phyloP scores from a whole-genome alignment of 2,329 filamentous ascomycete genomes.

The Epichloe gansuensis region DNA sequence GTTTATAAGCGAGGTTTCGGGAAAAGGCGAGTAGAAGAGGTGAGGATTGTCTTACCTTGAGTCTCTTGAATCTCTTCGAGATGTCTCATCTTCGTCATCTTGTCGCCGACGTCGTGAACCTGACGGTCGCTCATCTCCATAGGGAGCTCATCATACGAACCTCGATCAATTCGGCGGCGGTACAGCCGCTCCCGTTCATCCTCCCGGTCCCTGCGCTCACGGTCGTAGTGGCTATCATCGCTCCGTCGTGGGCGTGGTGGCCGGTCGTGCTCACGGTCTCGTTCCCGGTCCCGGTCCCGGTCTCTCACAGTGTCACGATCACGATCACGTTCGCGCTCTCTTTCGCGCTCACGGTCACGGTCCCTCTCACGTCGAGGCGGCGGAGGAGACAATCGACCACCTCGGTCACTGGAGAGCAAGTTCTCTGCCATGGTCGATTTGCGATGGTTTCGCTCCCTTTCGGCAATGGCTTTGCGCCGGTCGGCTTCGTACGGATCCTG shows the following conservation, averaged over 20 bases:
- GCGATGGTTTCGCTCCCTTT: slow-evolving; percentile 86
- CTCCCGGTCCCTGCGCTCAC: slow-evolving; percentile 77
- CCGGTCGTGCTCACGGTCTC: slow-evolving; percentile 35
- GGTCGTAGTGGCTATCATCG: slow-evolving; percentile 62
- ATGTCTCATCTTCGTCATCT: slow-evolving; percentile 62
- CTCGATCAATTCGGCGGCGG: slow-evolving; percentile 63
- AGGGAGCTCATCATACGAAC: slow-evolving; percentile 77
- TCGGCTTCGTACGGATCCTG: slow-evolving; percentile 91
- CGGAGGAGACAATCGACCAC: slow-evolving; percentile 31
- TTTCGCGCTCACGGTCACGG: slow-evolving; percentile 30
- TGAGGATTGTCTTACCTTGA: slow-evolving; percentile 39
- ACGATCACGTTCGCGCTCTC: slow-evolving; percentile 20
- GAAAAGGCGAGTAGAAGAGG: no score
- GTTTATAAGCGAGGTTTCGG: slow-evolving; percentile 15
- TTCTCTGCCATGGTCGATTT: slow-evolving; percentile 61
- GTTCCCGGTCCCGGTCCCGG: slow-evolving; percentile 23
- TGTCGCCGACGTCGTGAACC: slow-evolving; percentile 62
- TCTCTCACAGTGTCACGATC: slow-evolving; percentile 19
- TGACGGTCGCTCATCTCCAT: slow-evolving; percentile 62
- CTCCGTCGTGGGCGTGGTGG: slow-evolving; percentile 44
- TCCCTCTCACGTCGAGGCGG: slow-evolving; percentile 29
- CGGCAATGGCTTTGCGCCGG: slow-evolving; percentile 81
- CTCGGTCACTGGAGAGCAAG: slow-evolving; percentile 40
- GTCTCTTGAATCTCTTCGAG: slow-evolving; percentile 52
- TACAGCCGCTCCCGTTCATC: slow-evolving; percentile 83